Evolutionary conservation across 169 alveolate genomes (phyloP), one percentile per base, ranked within the genome.

Genomic region (Eimeria praecox): DNA sequence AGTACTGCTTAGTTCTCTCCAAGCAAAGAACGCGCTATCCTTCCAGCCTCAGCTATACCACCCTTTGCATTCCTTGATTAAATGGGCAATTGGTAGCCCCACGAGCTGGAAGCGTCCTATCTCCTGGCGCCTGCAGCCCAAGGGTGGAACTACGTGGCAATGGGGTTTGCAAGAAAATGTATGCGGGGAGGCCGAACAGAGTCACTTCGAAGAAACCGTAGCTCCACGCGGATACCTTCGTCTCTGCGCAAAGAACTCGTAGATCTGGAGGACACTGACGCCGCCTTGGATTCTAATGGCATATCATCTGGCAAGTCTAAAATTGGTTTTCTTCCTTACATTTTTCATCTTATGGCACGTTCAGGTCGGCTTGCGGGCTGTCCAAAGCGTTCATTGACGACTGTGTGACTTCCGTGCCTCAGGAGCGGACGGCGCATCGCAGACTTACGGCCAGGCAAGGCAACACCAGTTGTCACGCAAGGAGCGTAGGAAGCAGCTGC

Each of bases 401-500:
- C 38, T 73, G 83, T 85, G 92, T 24, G 30, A 2, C 78, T 85
- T 18, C 3, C 77, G n/a, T 46, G 77, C 91, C 30, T 42, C 91
- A 83, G 91, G 71, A 35, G 10, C 40, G 91, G 91, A 30, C 3
- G 40, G 16, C 35, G 69, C 59, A 14, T 33, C 59, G 73, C 91
- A 52, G n/a, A 33, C 73, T 3, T 35, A 35, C 38, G 91, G n/a
- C 75, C 92, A 64, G 66, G 83, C 20, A 27, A 33, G 77, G 33
- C 93, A 87, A 24, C 93, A 33, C 78, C 83, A 87, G 82, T 30
- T 87, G 82, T 46, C 93, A 27, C 78, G 93, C 16, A 87, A 87
- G 24, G 93, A 56, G 42, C 93, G 93, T 12, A 87, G 93, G n/a
- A 87, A 87, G n/a, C 93, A 27, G 66, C 93, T 87, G 64, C 93